A percentile compares a stretch with the other conserved stretches of the same genome.
Evolutionary conservation across 768 basidiomycete species (phyloP).

Genomic region (Rhizopogon rudus): DNA sequence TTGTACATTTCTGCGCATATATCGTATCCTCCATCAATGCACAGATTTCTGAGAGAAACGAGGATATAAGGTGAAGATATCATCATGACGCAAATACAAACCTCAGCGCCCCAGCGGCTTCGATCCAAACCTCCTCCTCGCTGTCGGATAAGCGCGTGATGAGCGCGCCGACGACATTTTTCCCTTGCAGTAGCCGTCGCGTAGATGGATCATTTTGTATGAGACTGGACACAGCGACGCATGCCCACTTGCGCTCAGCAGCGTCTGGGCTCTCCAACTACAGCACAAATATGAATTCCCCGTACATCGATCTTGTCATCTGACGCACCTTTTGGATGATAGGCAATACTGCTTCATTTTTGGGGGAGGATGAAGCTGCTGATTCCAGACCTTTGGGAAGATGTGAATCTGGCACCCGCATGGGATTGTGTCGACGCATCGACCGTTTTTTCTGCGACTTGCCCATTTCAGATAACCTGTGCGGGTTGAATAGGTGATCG

Average conservation of each 20-base stretch:
- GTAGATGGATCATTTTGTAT: constrained; percentile 96
- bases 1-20: constrained; percentile 98
- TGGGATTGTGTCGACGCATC: constrained; percentile 87
- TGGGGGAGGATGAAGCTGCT: constrained; percentile 67
- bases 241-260: constrained; percentile 89
- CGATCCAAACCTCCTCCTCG: constrained; percentile 88
- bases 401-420: constrained; percentile 92
- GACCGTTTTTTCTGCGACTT: constrained; percentile 87
- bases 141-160: constrained; percentile 85
- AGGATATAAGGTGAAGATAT: constrained; percentile 4
- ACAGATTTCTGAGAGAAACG: constrained; percentile 63
- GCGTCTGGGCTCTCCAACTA: constrained; percentile 77
- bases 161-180: constrained; percentile 82
- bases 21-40: constrained; percentile 93
- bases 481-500: neutral
- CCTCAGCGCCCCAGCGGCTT: constrained; percentile 87
- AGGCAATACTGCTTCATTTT: constrained; percentile 76
- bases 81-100: constrained; percentile 21
- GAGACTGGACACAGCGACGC: constrained; percentile 91
- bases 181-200: constrained; percentile 81
- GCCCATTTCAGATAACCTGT: constrained; percentile 52
- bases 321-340: constrained; percentile 80
- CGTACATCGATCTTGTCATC: neutral
- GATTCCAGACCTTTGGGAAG: constrained; percentile 77
- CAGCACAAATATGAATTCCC: constrained; percentile 1